Evolutionary conservation across 1,284 basidiomycete species (phyloP), one percentile per base, ranked within the genome.

Genomic region (Ustilago crameri): DNA sequence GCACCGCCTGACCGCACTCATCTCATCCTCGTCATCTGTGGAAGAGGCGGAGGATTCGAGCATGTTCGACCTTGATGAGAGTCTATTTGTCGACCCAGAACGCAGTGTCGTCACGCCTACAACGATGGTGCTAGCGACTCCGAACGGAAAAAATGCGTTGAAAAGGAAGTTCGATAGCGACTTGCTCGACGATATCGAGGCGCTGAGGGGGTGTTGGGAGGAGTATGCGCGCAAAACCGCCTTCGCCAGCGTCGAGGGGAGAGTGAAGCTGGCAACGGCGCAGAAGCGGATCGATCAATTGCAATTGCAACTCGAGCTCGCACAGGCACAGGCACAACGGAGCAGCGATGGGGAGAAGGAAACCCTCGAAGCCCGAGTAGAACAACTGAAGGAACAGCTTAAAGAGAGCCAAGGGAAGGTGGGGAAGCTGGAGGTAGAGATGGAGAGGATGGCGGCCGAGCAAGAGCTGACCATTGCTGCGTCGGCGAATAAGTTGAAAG

Each of bases 171-270:
- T 65, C 38, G 51, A 46, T 2, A 20, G 40, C 2, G 70, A 73
- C 23, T 38, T 73, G 9, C 15, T 73, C 20, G 70, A 73, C 38
- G 70, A 73, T 22, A 40, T 73, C 24, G 57, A 49, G 22, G 17
- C 35, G 1, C 27, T 65, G 1, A 48, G 51, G 5, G 5, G 8
- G 0, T 54, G n/a, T 3, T 57, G 54, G 51, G 57, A 64, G 24
- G 51, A 67, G 7, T 37, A 41, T 9, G 37, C 48, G 9, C 49
- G 38, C 1, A 47, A 37, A 20, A 12, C 56, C 0, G 8, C 35
- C 2, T 73, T 68, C 26, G 24, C 46, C 7, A n/a, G 40, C 10
- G 44, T 42, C 15, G 70, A 73, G 37, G 32, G 50, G 5, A 9
- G 32, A 7, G 14, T 61, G 14, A 45, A 47, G 15, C 57, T 65